Evolutionary conservation across 176 grass and related monocot species (phyloP).

Genomic region (Luzula sylvatica): DNA sequence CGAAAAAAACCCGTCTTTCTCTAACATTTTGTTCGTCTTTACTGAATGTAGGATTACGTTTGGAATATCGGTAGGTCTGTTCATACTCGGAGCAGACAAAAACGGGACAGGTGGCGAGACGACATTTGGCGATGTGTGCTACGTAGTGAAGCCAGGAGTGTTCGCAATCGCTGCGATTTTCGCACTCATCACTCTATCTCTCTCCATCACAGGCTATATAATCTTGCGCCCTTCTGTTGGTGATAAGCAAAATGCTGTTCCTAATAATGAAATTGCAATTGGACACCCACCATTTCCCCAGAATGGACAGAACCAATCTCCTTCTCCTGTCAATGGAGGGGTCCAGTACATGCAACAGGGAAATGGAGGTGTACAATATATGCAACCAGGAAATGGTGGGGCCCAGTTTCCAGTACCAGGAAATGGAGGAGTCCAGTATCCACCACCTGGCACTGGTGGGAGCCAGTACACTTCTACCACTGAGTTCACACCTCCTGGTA

Average conservation of each 20-base stretch:
- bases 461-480: no score
- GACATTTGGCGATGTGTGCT: neutral
- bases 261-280: neutral
- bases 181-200: neutral
- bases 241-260: neutral
- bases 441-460: slow-evolving; percentile 10
- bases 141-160: slow-evolving; percentile 13
- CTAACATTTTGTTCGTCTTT: no score
- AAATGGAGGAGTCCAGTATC: slow-evolving; percentile 2
- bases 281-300: neutral
- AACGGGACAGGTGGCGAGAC: slow-evolving; percentile 6
- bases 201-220: slow-evolving; percentile 12
- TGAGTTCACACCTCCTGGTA: slow-evolving; percentile 4
- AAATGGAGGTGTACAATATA: neutral
- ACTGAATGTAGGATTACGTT: slow-evolving; percentile 9
- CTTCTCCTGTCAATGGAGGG: neutral
- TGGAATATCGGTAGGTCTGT: neutral
- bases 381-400: neutral
- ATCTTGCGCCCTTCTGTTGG: neutral
- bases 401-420: neutral
- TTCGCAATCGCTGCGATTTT: slow-evolving; percentile 13
- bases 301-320: neutral
- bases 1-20: no score
- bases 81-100: neutral
- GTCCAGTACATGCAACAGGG: neutral